These are phyloP conservation scores for Phlegmacium glaucopus DNA, from an alignment of 768 basidiomycete genomes.

Conservation along the genomic window DNA sequence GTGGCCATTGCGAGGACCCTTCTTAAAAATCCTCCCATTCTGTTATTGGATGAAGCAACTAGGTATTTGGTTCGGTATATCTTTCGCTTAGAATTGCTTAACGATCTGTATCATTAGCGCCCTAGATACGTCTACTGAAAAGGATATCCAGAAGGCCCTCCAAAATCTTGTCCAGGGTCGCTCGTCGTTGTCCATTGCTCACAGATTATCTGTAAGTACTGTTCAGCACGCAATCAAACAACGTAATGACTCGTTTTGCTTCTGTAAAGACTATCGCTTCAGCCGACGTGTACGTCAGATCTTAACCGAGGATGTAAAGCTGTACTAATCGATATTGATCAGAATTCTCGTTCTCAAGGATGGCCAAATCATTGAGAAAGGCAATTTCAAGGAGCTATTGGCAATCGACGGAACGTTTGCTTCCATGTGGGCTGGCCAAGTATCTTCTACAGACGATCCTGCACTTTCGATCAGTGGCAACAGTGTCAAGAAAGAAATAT, in stretches of 20 bases:
- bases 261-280: slow-evolving; percentile 47
- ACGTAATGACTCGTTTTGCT: slow-evolving; percentile 13
- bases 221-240: slow-evolving; percentile 1
- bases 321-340: slow-evolving; percentile 9
- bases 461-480: slow-evolving; percentile 32
- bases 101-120: slow-evolving; percentile 42
- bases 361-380: slow-evolving; percentile 83
- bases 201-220: slow-evolving; percentile 67
- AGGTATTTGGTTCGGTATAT: slow-evolving; percentile 35
- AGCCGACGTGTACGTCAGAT: slow-evolving; percentile 51
- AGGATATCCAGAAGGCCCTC: slow-evolving; percentile 86
- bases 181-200: slow-evolving; percentile 76
- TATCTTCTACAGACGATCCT: slow-evolving; percentile 58
- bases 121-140: slow-evolving; percentile 87
- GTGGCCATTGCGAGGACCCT: slow-evolving; percentile 86
- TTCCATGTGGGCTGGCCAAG: slow-evolving; percentile 86
- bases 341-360: slow-evolving; percentile 91
- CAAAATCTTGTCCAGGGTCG: slow-evolving; percentile 73
- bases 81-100: not conserved
- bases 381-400: slow-evolving; percentile 75
- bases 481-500: slow-evolving; percentile 35
- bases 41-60: slow-evolving; percentile 77
- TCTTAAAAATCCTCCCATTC: slow-evolving; percentile 79
- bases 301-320: not conserved
- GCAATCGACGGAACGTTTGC: slow-evolving; percentile 71